phyloP scores from a whole-genome alignment of 108 stramenopile genomes.

The Parmales sp. region DNA sequence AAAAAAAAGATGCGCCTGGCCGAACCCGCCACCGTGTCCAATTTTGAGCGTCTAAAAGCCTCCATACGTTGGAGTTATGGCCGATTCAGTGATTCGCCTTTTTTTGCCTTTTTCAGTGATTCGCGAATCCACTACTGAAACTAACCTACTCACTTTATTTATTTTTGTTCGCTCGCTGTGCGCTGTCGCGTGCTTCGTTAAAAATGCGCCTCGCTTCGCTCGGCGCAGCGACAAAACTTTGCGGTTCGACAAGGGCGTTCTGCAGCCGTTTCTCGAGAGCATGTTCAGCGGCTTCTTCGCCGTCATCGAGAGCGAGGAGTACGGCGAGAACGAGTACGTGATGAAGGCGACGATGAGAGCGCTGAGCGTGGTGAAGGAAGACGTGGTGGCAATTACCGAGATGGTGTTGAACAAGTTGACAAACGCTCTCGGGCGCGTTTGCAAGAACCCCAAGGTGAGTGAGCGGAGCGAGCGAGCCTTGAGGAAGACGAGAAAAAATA shows the following conservation, averaged over 20 bases:
- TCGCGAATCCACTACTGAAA: not conserved
- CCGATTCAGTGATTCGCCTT: too few relatives aligned
- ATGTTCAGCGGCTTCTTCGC: slow-evolving; percentile 79
- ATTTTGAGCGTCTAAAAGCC: too few relatives aligned
- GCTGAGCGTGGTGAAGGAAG: slow-evolving; percentile 58
- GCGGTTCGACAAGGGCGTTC: slow-evolving; percentile 42
- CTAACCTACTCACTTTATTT: not conserved
- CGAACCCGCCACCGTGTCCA: too few relatives aligned
- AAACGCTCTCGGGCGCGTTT: slow-evolving; percentile 62
- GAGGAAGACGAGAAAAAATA: too few relatives aligned
- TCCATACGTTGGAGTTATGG: too few relatives aligned
- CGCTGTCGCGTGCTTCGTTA: not conserved
- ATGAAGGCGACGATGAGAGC: slow-evolving; percentile 95
- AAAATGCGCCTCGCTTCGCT: slow-evolving; percentile 46
- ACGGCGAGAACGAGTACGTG: slow-evolving; percentile 88
- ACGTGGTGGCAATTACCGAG: slow-evolving; percentile 65
- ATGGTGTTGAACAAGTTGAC: slow-evolving; percentile 76
- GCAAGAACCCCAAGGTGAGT: slow-evolving; percentile 90
- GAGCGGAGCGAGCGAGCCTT: too few relatives aligned
- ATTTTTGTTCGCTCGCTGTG: not conserved
- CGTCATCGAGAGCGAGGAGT: slow-evolving; percentile 67
- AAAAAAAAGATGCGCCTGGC: too few relatives aligned
- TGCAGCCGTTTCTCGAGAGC: slow-evolving; percentile 62
- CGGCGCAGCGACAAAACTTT: too few relatives aligned
- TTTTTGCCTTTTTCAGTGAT: too few relatives aligned